Percentiles rank a stretch among this genome's conserved stretches.
phyloP scores from a whole-genome alignment of 768 basidiomycete genomes.

The Asterophora lycoperdoides region DNA sequence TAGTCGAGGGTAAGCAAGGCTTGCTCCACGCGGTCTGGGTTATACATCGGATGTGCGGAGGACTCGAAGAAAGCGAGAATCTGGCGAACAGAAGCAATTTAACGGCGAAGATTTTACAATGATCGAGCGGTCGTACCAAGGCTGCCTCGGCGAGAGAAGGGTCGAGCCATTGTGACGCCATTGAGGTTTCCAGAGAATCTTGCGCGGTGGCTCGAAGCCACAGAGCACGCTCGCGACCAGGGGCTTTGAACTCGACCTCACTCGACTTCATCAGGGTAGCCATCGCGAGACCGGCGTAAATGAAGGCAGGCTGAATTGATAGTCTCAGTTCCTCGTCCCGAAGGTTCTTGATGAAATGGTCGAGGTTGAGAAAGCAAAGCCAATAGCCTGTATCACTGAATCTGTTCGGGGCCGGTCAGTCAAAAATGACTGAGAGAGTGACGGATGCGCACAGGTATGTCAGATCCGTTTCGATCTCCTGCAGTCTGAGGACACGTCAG shows the following conservation, averaged over 20 bases:
- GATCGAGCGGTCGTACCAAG: conserved; percentile 35
- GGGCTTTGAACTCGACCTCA: conserved; percentile 50
- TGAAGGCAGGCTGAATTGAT: conserved; percentile 65
- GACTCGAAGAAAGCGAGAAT: conserved; percentile 76
- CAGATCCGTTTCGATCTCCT: conserved; percentile 48
- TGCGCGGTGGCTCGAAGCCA: conserved; percentile 56
- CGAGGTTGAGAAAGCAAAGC: conserved; percentile 64
- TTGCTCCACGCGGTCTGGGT: conserved; percentile 45
- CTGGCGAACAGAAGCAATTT: conserved; percentile 27
- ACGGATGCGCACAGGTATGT: conserved; percentile 42
- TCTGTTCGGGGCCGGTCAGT: conserved; percentile 30
- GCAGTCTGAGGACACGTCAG: conserved; percentile 32
- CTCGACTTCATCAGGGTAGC: conserved; percentile 71
- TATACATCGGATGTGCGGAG: conserved; percentile 66
- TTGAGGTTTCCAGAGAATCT: conserved; percentile 46
- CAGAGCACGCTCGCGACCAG: conserved; percentile 55
- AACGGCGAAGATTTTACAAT: background rate
- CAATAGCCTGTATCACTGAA: conserved; percentile 61
- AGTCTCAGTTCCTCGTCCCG: conserved; percentile 47
- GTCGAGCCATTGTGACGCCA: conserved; percentile 51
- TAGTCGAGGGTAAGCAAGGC: conserved; percentile 60
- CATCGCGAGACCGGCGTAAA: conserved; percentile 66
- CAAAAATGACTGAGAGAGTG: background rate
- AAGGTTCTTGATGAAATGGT: conserved; percentile 49
- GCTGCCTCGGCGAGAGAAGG: conserved; percentile 69